These are phyloP conservation scores for Giardia duodenalis DNA, from an alignment of 208 protist species.

Conservation along the genomic window DNA sequence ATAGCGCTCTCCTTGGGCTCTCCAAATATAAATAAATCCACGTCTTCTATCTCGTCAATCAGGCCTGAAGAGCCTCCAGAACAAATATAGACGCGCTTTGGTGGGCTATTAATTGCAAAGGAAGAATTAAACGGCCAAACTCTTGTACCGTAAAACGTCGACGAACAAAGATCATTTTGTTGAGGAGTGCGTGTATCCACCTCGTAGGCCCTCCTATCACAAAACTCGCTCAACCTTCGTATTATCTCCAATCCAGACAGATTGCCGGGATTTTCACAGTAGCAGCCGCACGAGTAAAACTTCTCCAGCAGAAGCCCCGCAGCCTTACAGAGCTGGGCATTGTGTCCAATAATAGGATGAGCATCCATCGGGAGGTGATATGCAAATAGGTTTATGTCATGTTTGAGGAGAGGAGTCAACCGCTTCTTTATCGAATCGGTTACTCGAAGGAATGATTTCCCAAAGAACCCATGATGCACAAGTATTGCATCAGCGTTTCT, in stretches of 20 bases:
- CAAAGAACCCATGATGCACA: conserved; percentile 29
- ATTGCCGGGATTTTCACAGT: neutral
- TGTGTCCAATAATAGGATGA: neutral
- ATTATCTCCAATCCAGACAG: neutral
- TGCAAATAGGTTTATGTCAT: neutral
- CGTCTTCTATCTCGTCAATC: neutral
- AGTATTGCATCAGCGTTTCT: neutral
- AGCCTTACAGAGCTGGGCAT: neutral
- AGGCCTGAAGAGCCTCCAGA: neutral
- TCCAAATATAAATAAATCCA: neutral
- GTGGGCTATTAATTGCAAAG: neutral
- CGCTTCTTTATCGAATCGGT: neutral
- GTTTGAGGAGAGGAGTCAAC: neutral
- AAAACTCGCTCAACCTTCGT: neutral
- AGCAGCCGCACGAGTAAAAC: neutral
- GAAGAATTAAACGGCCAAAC: neutral
- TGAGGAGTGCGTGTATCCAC: no score
- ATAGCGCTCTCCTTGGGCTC: neutral
- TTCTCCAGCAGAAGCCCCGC: neutral
- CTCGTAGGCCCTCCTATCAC: no score
- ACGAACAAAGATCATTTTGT: neutral
- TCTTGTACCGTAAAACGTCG: neutral
- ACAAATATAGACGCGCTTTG: conserved; percentile 13
- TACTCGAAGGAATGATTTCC: neutral
- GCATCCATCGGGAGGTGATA: conserved; percentile 27